phyloP scores from a whole-genome alignment of 257 asterid species.

The Nicotiana tabacum region DNA sequence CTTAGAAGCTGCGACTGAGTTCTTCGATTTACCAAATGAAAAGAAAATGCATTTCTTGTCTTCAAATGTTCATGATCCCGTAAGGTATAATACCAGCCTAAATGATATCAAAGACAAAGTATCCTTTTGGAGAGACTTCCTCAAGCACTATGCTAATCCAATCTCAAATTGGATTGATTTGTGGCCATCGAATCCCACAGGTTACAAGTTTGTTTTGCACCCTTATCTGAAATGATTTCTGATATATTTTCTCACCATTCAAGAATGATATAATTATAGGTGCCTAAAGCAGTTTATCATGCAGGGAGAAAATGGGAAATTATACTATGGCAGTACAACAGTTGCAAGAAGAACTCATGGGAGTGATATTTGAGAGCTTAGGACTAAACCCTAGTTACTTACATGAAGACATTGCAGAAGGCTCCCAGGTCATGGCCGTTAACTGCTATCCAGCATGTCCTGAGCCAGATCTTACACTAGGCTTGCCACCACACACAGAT shows the following conservation, averaged over 20 bases:
- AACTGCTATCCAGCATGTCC: constrained; percentile 66
- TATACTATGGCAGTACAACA: constrained; percentile 40
- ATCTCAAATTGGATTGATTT: constrained; percentile 55
- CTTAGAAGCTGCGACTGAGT: constrained; percentile 42
- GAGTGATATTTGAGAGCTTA: constrained; percentile 46
- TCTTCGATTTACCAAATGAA: constrained; percentile 50
- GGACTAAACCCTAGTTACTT: constrained; percentile 40
- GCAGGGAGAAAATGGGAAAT: constrained; percentile 52
- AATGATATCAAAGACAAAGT: constrained; percentile 44
- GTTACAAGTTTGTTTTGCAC: constrained; percentile 39
- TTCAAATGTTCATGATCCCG: constrained; percentile 39
- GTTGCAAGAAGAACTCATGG: constrained; percentile 37
- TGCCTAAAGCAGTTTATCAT: not conserved
- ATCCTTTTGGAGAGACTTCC: constrained; percentile 64
- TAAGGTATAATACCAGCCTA: constrained; percentile 61
- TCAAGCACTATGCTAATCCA: constrained; percentile 62
- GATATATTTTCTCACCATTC: not conserved
- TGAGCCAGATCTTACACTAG: constrained; percentile 52
- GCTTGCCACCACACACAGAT: constrained; percentile 65
- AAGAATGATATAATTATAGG: not conserved
- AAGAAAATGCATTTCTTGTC: constrained; percentile 43
- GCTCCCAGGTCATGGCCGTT: constrained; percentile 48
- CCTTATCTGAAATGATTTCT: not conserved
- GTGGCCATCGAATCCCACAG: constrained; percentile 68
- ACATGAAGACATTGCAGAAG: constrained; percentile 36